Percentiles rank a stretch among this genome's conserved stretches.
Evolutionary conservation across 805 yeast species (phyloP).

Genomic region (Ogataea chonburiensis): DNA sequence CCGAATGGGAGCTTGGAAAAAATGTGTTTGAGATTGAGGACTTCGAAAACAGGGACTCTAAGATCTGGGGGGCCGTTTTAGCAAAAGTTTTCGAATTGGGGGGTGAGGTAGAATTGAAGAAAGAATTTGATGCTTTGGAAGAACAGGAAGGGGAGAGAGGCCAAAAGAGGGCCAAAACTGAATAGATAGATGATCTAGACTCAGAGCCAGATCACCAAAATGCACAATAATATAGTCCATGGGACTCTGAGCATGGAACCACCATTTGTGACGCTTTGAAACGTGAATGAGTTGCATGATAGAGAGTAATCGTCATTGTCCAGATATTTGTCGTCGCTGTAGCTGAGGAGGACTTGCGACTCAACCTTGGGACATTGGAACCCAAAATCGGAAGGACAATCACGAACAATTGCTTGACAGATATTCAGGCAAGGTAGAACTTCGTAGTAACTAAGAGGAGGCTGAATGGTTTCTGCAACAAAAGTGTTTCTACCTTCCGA

Average conservation of each 20-base stretch:
- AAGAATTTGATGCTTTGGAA: slow-evolving; percentile 31
- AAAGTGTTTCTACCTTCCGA: slow-evolving; percentile 59
- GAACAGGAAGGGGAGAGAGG: slow-evolving; percentile 10
- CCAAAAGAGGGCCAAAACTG: slow-evolving; percentile 7
- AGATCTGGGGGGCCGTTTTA: slow-evolving; percentile 69
- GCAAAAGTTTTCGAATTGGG: slow-evolving; percentile 51
- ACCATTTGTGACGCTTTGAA: slow-evolving; percentile 5
- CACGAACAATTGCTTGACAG: slow-evolving; percentile 74
- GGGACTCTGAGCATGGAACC: slow-evolving; percentile 3
- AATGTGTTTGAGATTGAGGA: slow-evolving; percentile 68
- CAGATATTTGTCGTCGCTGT: slow-evolving; percentile 38
- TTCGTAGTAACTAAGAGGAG: slow-evolving; percentile 65
- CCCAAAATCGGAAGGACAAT: slow-evolving; percentile 77
- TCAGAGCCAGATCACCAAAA: slow-evolving; percentile 6
- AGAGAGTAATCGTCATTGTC: slow-evolving; percentile 28
- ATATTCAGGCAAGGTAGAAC: slow-evolving; percentile 82
- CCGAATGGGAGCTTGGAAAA: slow-evolving; percentile 76
- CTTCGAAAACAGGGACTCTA: slow-evolving; percentile 58
- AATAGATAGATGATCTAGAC: background rate
- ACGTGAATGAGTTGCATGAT: slow-evolving; percentile 38
- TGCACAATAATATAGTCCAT: slow-evolving; percentile 6
- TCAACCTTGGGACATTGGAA: slow-evolving; percentile 67
- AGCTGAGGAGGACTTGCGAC: slow-evolving; percentile 38
- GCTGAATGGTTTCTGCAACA: slow-evolving; percentile 52
- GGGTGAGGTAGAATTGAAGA: slow-evolving; percentile 37